A percentile compares a stretch with the other conserved stretches of the same genome.
Evolutionary conservation across 2,329 filamentous ascomycete species (phyloP).

Genomic region (Aureobasidium sp.): DNA sequence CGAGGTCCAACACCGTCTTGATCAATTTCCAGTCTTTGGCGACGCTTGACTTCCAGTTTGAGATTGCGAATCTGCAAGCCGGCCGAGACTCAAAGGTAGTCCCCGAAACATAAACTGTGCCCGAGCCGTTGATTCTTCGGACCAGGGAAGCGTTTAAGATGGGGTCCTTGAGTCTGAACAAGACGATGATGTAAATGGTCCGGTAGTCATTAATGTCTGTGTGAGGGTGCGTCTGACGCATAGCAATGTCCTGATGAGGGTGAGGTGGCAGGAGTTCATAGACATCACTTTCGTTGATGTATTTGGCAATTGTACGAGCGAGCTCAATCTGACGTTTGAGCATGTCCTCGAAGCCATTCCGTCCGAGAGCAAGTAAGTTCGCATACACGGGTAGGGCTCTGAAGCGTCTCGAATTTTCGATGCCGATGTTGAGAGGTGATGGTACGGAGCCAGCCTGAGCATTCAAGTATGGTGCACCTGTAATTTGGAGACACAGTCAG

Average conservation of each 20-base stretch:
- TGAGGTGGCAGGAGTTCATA: slow-evolving; percentile 57
- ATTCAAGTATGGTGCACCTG: slow-evolving; percentile 65
- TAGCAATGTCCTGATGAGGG: slow-evolving; percentile 23
- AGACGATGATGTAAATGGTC: slow-evolving; percentile 59
- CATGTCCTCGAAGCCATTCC: slow-evolving; percentile 58
- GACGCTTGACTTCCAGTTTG: slow-evolving; percentile 72
- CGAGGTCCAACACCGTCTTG: slow-evolving; percentile 47
- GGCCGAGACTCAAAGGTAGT: slow-evolving; percentile 66
- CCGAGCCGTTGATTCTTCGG: slow-evolving; percentile 60
- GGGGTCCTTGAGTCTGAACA: slow-evolving; percentile 65
- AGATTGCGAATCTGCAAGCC: slow-evolving; percentile 72
- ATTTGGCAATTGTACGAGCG: slow-evolving; percentile 57
- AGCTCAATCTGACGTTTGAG: slow-evolving; percentile 64
- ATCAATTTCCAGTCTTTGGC: slow-evolving; percentile 60
- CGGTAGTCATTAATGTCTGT: too few relatives aligned
- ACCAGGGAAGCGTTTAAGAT: slow-evolving; percentile 57
- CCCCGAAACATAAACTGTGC: slow-evolving; percentile 73
- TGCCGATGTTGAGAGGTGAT: slow-evolving; percentile 77
- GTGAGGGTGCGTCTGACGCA: too few relatives aligned
- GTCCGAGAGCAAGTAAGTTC: slow-evolving; percentile 65
- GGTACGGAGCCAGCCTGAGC: slow-evolving; percentile 44
- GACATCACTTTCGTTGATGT: slow-evolving; percentile 49
- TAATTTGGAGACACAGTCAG: too few relatives aligned
- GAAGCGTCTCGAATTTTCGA: slow-evolving; percentile 89
- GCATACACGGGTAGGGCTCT: slow-evolving; percentile 85